phyloP scores from a whole-genome alignment of 208 protist species.

The Porcisia deanei region DNA sequence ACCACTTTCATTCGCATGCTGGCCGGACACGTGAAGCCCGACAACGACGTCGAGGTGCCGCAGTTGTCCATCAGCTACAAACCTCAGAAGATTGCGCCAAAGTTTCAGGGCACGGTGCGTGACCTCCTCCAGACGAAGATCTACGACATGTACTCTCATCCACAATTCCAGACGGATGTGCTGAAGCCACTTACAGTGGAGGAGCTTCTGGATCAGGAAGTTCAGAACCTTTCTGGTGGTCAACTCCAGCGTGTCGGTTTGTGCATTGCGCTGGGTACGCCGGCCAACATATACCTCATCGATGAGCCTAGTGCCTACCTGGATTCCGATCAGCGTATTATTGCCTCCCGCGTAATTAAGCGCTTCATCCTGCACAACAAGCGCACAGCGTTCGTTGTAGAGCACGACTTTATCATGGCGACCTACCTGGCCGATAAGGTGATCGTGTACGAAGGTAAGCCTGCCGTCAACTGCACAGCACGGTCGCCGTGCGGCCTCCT shows the following conservation, averaged over 20 bases:
- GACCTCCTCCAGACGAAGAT: conserved; percentile 98
- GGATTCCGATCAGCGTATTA: conserved; percentile 99
- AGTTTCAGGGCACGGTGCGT: conserved; percentile 97
- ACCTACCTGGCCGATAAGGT: conserved; percentile 99
- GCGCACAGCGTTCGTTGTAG: conserved; percentile 99
- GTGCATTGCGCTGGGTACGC: conserved; percentile 97
- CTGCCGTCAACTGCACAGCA: conserved; percentile 95
- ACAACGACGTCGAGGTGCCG: conserved; percentile 91
- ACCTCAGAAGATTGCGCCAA: conserved; percentile 99
- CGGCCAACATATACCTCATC: conserved; percentile 99
- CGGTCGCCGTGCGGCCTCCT: conserved; percentile 83
- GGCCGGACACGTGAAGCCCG: conserved; percentile 94
- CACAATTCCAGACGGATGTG: conserved; percentile 99
- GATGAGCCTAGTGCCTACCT: conserved; percentile 99
- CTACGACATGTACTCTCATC: conserved; percentile 94
- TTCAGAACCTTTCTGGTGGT: conserved; percentile 99
- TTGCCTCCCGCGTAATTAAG: conserved; percentile 98
- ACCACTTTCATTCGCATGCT: conserved; percentile 99
- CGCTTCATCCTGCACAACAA: conserved; percentile 99
- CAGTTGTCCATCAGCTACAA: conserved; percentile 99
- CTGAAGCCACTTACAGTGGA: conserved; percentile 99
- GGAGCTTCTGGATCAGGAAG: conserved; percentile 97
- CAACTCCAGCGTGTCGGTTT: conserved; percentile 99
- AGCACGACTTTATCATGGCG: conserved; percentile 99
- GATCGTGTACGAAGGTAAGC: conserved; percentile 99